Evolutionary conservation across 495 filamentous ascomycete species (phyloP).

Genomic region (Echria macrotheca): DNA sequence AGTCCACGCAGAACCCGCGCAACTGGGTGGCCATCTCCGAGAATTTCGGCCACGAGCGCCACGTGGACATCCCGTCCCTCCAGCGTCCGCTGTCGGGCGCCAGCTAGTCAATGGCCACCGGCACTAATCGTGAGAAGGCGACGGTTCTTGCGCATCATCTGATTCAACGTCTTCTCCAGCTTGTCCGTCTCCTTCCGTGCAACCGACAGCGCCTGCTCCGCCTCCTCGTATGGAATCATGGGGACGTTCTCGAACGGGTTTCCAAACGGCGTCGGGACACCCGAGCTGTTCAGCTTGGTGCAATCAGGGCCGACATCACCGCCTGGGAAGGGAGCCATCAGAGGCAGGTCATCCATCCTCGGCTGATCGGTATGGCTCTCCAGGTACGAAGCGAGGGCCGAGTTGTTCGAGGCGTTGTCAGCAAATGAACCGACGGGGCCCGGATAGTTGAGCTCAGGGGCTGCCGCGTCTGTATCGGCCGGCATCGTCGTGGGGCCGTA

Average conservation of each 20-base stretch:
- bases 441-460: conserved; percentile 29
- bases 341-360: background rate
- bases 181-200: conserved; percentile 64
- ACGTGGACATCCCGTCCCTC: conserved; percentile 9
- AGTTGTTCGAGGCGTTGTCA: background rate
- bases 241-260: conserved; percentile 41
- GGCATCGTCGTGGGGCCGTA: conserved; percentile 20
- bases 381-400: conserved; percentile 7
- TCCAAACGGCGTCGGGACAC: conserved; percentile 6
- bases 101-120: conserved; percentile 30
- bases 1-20: conserved; percentile 15
- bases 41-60: conserved; percentile 15
- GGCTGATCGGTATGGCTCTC: conserved; percentile 3
- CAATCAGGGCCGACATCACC: background rate
- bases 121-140: conserved; percentile 21
- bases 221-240: conserved; percentile 53
- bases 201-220: conserved; percentile 50
- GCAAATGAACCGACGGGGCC: conserved; percentile 23
- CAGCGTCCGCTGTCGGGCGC: background rate
- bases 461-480: conserved; percentile 19
- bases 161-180: conserved; percentile 61
- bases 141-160: conserved; percentile 57
- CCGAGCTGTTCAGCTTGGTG: background rate
- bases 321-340: background rate
- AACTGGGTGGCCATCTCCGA: conserved; percentile 15